phyloP scores from a whole-genome alignment of 495 filamentous ascomycete species.

The Penicillium daleae region DNA sequence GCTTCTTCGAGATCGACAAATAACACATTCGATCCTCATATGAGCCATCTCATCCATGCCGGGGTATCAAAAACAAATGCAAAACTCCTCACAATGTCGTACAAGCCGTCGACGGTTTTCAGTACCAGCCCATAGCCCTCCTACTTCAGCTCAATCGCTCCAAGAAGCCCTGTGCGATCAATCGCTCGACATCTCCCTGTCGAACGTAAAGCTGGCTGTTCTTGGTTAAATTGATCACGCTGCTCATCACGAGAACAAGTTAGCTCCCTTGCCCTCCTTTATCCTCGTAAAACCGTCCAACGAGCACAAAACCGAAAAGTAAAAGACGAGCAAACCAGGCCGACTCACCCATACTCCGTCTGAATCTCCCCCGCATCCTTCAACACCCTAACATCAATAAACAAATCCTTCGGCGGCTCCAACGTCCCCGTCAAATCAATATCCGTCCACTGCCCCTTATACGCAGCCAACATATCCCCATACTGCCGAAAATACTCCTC shows the following conservation, averaged over 20 bases:
- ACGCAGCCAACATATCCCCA: conserved; percentile 87
- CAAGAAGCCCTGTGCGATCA: conserved; percentile 96
- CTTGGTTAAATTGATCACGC: conserved; percentile 93
- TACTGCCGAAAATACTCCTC: conserved; percentile 95
- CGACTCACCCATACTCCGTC: conserved; percentile 93
- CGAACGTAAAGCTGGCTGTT: conserved; percentile 98
- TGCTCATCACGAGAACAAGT: conserved; percentile 34
- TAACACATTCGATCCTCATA: neutral
- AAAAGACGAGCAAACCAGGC: no score
- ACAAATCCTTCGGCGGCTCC: conserved; percentile 92
- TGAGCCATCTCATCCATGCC: conserved; percentile 14
- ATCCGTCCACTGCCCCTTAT: conserved; percentile 99
- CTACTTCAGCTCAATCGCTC: conserved; percentile 78
- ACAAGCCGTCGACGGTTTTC: neutral
- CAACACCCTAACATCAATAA: conserved; percentile 95
- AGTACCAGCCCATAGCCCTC: neutral
- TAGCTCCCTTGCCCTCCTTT: neutral
- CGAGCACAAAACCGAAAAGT: neutral
- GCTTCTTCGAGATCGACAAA: neutral
- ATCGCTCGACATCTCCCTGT: conserved; percentile 91
- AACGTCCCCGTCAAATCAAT: conserved; percentile 94
- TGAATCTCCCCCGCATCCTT: conserved; percentile 99
- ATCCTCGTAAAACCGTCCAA: neutral
- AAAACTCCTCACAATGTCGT: conserved; percentile 14
- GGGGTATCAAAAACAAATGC: conserved; percentile 25